phyloP scores from a whole-genome alignment of 495 filamentous ascomycete species.

The Penicillium arizonense region DNA sequence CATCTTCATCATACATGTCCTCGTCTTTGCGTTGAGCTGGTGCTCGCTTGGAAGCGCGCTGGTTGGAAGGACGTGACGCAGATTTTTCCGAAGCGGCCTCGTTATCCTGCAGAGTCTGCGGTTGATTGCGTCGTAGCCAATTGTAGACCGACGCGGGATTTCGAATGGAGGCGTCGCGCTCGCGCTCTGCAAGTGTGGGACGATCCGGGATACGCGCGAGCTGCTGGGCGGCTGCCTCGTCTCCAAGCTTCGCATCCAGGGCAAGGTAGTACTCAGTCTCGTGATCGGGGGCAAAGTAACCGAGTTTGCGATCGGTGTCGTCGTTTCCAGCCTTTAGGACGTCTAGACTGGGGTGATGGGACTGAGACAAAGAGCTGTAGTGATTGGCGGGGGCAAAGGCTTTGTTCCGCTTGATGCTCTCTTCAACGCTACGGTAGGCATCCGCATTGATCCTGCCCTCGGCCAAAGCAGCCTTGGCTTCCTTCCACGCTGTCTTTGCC shows the following conservation, averaged over 20 bases:
- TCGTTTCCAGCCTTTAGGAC: constrained; percentile 15
- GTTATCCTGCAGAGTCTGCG: constrained; percentile 77
- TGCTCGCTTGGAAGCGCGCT: constrained; percentile 39
- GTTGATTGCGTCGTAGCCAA: constrained; percentile 82
- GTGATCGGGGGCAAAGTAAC: constrained; percentile 72
- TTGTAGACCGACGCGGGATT: constrained; percentile 88
- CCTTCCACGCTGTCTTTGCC: constrained; percentile 39
- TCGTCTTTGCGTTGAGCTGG: constrained; percentile 48
- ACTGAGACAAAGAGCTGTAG: constrained; percentile 31
- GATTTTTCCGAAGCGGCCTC: constrained; percentile 65
- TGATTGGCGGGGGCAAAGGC: constrained; percentile 36
- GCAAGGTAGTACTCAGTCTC: constrained; percentile 76
- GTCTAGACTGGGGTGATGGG: constrained; percentile 28
- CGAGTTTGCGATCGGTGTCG: constrained; percentile 29
- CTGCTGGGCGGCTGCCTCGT: constrained; percentile 38
- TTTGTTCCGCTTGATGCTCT: constrained; percentile 36
- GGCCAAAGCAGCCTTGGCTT: constrained; percentile 43
- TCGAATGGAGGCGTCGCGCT: constrained; percentile 60
- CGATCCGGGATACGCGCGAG: constrained; percentile 37
- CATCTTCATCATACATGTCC: constrained; percentile 52
- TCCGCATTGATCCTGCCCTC: constrained; percentile 38
- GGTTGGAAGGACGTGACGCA: constrained; percentile 38
- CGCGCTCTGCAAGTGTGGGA: constrained; percentile 45
- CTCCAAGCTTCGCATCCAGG: constrained; percentile 64
- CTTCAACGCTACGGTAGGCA: constrained; percentile 40